phyloP scores from a whole-genome alignment of 345 rosid genomes.

The Gossypium longicalyx region DNA sequence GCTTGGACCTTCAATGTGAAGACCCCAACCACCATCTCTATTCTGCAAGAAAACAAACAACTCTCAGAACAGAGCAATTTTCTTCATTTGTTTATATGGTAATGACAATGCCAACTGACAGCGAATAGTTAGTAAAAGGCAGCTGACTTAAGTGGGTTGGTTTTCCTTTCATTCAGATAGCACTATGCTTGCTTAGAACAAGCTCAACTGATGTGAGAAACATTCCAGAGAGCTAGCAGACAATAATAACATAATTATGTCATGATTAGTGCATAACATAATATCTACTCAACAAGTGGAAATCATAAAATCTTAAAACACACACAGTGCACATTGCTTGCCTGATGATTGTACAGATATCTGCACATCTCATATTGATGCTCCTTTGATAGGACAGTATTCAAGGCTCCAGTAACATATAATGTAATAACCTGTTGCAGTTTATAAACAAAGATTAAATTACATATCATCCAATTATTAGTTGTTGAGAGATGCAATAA shows the following conservation, averaged over 20 bases:
- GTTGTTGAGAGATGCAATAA: not conserved
- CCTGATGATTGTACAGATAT: constrained; percentile 91
- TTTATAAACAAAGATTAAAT: constrained; percentile 3
- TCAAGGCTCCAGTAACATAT: constrained; percentile 75
- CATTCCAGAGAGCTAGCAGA: not conserved
- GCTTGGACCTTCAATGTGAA: constrained; percentile 95
- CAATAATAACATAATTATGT: not conserved
- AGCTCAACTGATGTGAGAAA: not conserved
- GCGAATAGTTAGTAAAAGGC: not conserved
- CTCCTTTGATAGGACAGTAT: constrained; percentile 66
- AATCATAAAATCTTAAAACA: not conserved
- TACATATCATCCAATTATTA: not conserved
- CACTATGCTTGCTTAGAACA: not conserved
- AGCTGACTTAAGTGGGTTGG: not conserved
- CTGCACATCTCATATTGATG: constrained; percentile 79
- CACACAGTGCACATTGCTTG: constrained; percentile 14
- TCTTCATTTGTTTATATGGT: not conserved
- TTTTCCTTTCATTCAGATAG: not conserved
- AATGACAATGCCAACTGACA: constrained; percentile 1
- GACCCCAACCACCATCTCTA: constrained; percentile 96
- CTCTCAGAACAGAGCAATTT: not conserved
- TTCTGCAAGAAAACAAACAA: constrained; percentile 47
- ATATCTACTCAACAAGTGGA: not conserved
- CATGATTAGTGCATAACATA: not conserved
- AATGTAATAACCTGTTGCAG: constrained; percentile 63